Evolutionary conservation across 257 asterid species (phyloP), one percentile per base, ranked within the genome.

Genomic region (Cordia subcordata): DNA sequence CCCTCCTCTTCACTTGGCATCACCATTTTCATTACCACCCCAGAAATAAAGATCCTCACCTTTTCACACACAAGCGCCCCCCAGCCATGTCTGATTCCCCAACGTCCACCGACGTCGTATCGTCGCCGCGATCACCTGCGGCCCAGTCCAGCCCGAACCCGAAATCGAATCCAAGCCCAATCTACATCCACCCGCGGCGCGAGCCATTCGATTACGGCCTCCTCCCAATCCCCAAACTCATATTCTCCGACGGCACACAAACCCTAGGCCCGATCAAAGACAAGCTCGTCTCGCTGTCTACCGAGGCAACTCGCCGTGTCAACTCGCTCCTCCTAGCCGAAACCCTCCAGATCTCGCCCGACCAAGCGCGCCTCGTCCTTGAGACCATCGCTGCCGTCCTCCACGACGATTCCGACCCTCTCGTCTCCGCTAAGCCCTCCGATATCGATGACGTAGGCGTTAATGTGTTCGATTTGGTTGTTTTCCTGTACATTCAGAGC

Each of bases 141-240:
- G 58, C 63, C 16, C 47, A 42, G 15, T 45, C 64, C 4, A 55
- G 61, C 60, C 53, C 68, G 17, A 61, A 17, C 57, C 27, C 74
- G 1, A 2, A 40, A 4, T 20, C 53, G 21, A 52, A 11, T 17
- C 57, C 64, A 42, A 11, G 14, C n/a, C 68, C 60, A 50, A 21
- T 53, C 60, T 80, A 70, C 63, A 75, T 90, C 63, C 88, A 74
- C 71, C 94, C 95, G 8, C 87, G 95, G 47, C 82, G 96, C 17
- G 98, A 90, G 77, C 86, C 91, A 17, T 90, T 90, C 78, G 98
- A 90, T 56, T 90, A 82, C 68, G 88, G 96, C 60, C 87, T 87
- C 54, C 79, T 87, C 63, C 96, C 95, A 10, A 81, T 91, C 74
- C 83, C 86, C 49, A 87, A 83, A 64, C 84, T 87, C 58, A 83